Evolutionary conservation across 1,139 yeast species (phyloP).

Genomic region (Pichia sp.): DNA sequence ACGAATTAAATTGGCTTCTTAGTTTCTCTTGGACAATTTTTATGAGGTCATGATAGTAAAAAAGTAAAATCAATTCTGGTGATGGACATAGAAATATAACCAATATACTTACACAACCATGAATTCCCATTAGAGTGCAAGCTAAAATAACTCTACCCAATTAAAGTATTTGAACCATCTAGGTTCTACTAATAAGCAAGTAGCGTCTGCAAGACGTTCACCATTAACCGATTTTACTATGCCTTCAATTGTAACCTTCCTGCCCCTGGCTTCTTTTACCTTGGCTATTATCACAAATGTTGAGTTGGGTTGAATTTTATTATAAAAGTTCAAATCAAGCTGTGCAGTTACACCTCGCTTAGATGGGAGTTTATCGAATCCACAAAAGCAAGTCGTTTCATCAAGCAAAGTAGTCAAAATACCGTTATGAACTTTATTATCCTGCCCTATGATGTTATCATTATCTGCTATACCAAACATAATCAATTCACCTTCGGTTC

Average conservation of each 20-base stretch:
- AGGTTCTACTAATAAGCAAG: slow-evolving; percentile 67
- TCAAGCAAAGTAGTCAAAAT: slow-evolving; percentile 75
- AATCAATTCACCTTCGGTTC: slow-evolving; percentile 39
- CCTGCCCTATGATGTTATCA: slow-evolving; percentile 46
- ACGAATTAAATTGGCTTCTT: too few relatives aligned
- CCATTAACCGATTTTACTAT: slow-evolving; percentile 13
- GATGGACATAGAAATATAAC: too few relatives aligned
- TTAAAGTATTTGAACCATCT: slow-evolving; percentile 65
- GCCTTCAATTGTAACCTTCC: slow-evolving; percentile 76
- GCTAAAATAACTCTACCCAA: slow-evolving; percentile 42
- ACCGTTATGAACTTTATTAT: slow-evolving; percentile 82
- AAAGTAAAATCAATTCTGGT: too few relatives aligned
- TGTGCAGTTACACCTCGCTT: slow-evolving; percentile 88
- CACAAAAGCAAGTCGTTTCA: slow-evolving; percentile 81
- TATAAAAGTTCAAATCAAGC: slow-evolving; percentile 55
- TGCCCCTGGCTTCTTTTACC: slow-evolving; percentile 61
- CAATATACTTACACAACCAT: not conserved
- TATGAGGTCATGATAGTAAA: too few relatives aligned
- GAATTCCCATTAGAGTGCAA: too few relatives aligned
- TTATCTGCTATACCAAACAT: slow-evolving; percentile 39
- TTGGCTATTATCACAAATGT: slow-evolving; percentile 63
- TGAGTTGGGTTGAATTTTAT: slow-evolving; percentile 60
- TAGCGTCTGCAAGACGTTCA: slow-evolving; percentile 44
- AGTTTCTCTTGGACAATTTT: too few relatives aligned
- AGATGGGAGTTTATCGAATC: slow-evolving; percentile 77